Evolutionary conservation across 75 land plant genomes (phyloP).

Genomic region (Isoetes taiwanensis): DNA sequence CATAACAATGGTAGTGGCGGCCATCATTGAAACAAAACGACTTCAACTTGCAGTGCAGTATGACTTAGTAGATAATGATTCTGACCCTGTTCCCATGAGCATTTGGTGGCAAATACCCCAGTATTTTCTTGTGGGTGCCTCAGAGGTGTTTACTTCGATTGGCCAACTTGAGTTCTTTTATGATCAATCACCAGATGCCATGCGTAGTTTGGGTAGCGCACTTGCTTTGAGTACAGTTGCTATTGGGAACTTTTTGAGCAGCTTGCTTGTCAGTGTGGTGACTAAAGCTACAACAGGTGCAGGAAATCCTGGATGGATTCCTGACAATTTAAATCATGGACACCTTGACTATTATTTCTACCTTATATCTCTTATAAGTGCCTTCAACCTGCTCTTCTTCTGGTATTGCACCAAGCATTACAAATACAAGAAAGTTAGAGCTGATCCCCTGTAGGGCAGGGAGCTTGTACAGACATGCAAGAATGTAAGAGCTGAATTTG

Average conservation of each 20-base stretch:
- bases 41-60: conserved; percentile 15
- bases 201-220: conserved; percentile 53
- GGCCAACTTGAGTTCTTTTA: conserved; percentile 21
- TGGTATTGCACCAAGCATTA: too few relatives aligned
- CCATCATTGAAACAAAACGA: conserved; percentile 38
- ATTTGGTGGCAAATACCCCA: conserved; percentile 21
- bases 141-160: conserved; percentile 14
- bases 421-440: too few relatives aligned
- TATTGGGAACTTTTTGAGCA: conserved; percentile 60
- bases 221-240: conserved; percentile 53
- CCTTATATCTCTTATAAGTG: too few relatives aligned
- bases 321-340: too few relatives aligned
- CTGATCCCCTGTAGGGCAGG: too few relatives aligned
- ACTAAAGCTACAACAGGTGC: conserved; percentile 31
- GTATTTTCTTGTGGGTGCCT: conserved; percentile 6
- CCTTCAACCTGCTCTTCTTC: too few relatives aligned
- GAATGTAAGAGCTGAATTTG: too few relatives aligned
- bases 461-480: too few relatives aligned
- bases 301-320: conserved; percentile 69
- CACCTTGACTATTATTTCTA: too few relatives aligned
- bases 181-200: conserved; percentile 7
- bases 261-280: conserved; percentile 57
- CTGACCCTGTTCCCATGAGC: not conserved
- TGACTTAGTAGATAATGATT: conserved; percentile 3
- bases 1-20: conserved; percentile 52